Evolutionary conservation across 176 grass and related monocot species (phyloP), one percentile per base, ranked within the genome.

Genomic region (Lolium multiflorum): DNA sequence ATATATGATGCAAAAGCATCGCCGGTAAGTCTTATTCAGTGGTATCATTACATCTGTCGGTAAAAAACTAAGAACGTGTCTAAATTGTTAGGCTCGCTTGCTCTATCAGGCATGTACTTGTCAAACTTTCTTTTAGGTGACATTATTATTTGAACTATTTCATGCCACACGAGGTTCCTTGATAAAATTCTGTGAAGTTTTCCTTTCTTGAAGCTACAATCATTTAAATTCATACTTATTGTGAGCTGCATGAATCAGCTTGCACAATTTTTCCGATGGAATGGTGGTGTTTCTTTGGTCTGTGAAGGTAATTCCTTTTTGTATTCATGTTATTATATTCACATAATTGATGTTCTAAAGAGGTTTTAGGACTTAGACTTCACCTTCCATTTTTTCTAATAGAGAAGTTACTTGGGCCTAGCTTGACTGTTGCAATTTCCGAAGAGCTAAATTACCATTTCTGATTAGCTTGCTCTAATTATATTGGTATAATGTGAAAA

Each of bases 31-130:
- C 37, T 82, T 98, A 73, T 98, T 95, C 74, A 98, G 93, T 92
- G 96, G 96, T 24, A 94, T 95, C 74, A 87, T 98, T 58, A 98
- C 93, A 84, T 93, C 91, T 71, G 88, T 98, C 80, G 90, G 91
- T 98, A 89, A 93, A 89, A 37, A 69, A 77, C 74, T 92, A 48
- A 82, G 60, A 26, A 46, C 41, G 7, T 41, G 39, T 41, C 25
- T 74, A 63, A 80, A 83, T 67, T 49, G 16, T 80, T 43, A 52
- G 24, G 8, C 35, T 9, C 8, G 22, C 13, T 58, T 85, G 25
- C 61, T 77, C 62, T 63, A 39, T 24, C 26, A 11, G 18, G 20
- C 41, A 38, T 82, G 25, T 16, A 22, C 17, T 54, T 5, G 3
- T 41, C 62, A 22, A 74, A 63, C 35, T 44, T 51, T 21, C n/a